These are phyloP conservation scores for Globisporangium rhizosaccharum DNA, from an alignment of 352 stramenopile genomes.

Conservation along the genomic window DNA sequence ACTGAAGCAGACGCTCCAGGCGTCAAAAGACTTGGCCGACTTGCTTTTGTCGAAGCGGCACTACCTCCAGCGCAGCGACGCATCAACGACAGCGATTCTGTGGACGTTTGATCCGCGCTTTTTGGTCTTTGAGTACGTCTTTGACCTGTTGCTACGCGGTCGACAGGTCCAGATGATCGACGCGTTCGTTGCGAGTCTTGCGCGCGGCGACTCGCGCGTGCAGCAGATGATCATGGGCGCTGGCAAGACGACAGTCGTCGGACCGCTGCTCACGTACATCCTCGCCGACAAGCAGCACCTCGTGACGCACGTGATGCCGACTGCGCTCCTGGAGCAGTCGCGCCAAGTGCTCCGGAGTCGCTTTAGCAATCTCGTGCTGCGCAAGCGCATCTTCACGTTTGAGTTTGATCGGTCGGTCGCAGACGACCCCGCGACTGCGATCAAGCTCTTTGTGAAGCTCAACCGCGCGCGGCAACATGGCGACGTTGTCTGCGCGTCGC, in stretches of 20 bases:
- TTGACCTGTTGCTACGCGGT: slow-evolving; percentile 95
- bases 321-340: slow-evolving; percentile 98
- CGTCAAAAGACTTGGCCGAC: slow-evolving; percentile 77
- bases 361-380: slow-evolving; percentile 95
- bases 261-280: slow-evolving; percentile 97
- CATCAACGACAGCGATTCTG: slow-evolving; percentile 14
- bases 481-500: slow-evolving; percentile 97
- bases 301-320: slow-evolving; percentile 97
- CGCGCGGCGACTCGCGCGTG: slow-evolving; percentile 68
- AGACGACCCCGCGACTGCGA: slow-evolving; percentile 56
- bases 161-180: slow-evolving; percentile 99
- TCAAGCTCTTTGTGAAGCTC: slow-evolving; percentile 81
- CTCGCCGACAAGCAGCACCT: slow-evolving; percentile 94
- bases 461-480: slow-evolving; percentile 84
- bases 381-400: slow-evolving; percentile 99
- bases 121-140: slow-evolving; percentile 99
- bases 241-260: slow-evolving; percentile 99
- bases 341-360: slow-evolving; percentile 95
- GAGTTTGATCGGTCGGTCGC: slow-evolving; percentile 95
- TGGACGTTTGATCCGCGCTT: slow-evolving; percentile 96
- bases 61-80: slow-evolving; percentile 30
- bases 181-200: slow-evolving; percentile 93
- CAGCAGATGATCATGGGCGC: slow-evolving; percentile 99
- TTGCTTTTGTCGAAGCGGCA: slow-evolving; percentile 72
- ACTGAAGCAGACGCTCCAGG: slow-evolving; percentile 69